Base-by-base conservation (phyloP, 1,139 yeast genomes). In the Sugiyamaella xylanicola region DNA sequence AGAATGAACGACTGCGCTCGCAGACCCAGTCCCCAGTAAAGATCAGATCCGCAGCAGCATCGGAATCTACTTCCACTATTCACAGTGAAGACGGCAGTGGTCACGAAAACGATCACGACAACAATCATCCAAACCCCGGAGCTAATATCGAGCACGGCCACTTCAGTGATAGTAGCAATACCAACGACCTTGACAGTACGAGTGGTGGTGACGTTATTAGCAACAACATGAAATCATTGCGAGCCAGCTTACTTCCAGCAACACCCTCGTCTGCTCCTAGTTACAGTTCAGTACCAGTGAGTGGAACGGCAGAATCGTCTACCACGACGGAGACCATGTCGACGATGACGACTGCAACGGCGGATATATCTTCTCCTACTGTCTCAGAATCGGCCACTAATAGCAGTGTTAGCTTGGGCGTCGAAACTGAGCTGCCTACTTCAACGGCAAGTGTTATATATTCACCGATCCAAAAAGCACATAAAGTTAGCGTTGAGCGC, bases 1-100 rank as follows among this genome's bases (percentile, higher is more conserved):
- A 59, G 19, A 62, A 61, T 32, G 66, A 63, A 43, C 29, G 59
- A 9, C 59, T 58, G 25, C 32, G 53, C 13, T 39, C 39, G 51
- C 50, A 56, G 25, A 11, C 50, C 35, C 36, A 44, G 45, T 22
- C 44, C 17, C 43, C 40, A 17, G 50, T 21, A 35, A n/a, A 46
- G 47, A 36, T 11, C 13, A 35, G 50, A 16, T 45, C 49, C 29
- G 16, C 49, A 46, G 52, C 40, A 21, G 52, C 29, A 7, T 37
- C 35, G 46, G 39, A 42, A 16, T 50, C 19, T 29, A 44, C 47
- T 19, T 47, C 48, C 32, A 51, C 51, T 25, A 43, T 49, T 22
- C 40, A 25, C 35, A 25, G 32, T 17, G 35, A 37, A 36, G 41
- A 36, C 3, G 40, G 48, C 13, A 32, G 37, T 32, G 37, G 4